These are phyloP conservation scores for Candida namnaoensis DNA, from an alignment of 805 yeast species.

Conservation along the genomic window DNA sequence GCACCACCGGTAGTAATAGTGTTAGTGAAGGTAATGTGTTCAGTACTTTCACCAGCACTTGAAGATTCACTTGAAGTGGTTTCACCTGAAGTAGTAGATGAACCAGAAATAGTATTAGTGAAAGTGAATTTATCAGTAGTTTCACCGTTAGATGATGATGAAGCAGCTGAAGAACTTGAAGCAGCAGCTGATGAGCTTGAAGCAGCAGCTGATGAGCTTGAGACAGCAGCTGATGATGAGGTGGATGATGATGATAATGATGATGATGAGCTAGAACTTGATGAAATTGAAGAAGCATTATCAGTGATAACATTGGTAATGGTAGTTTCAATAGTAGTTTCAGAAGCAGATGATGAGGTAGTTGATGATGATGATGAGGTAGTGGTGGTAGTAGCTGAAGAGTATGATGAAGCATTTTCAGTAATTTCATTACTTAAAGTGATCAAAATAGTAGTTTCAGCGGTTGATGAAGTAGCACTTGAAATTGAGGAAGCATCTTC, in stretches of 20 bases:
- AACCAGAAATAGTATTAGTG: not conserved
- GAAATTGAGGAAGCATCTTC: not conserved
- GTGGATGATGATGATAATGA: not conserved
- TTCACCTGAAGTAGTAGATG: conserved; percentile 4
- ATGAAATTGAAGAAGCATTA: not conserved
- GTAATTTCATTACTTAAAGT: no score
- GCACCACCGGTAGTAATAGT: conserved; percentile 3
- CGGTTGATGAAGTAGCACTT: not conserved
- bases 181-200: not conserved
- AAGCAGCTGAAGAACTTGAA: not conserved
- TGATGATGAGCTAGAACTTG: not conserved
- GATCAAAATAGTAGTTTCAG: not conserved
- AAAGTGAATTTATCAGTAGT: conserved; percentile 2
- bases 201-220: not conserved
- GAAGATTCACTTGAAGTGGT: conserved; percentile 3
- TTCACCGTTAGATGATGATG: not conserved
- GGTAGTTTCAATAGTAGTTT: not conserved
- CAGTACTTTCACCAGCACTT: conserved; percentile 7
- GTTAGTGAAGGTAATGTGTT: conserved; percentile 10
- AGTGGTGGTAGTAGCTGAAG: no score
- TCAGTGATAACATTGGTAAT: not conserved
- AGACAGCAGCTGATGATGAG: not conserved
- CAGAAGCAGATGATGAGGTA: conserved; percentile 1
- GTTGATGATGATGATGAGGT: not conserved
- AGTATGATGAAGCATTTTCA: not conserved